A percentile compares a stretch with the other conserved stretches of the same genome.
Evolutionary conservation across 208 protist genomes (phyloP).

Genomic region (Crithidia fasciculata): DNA sequence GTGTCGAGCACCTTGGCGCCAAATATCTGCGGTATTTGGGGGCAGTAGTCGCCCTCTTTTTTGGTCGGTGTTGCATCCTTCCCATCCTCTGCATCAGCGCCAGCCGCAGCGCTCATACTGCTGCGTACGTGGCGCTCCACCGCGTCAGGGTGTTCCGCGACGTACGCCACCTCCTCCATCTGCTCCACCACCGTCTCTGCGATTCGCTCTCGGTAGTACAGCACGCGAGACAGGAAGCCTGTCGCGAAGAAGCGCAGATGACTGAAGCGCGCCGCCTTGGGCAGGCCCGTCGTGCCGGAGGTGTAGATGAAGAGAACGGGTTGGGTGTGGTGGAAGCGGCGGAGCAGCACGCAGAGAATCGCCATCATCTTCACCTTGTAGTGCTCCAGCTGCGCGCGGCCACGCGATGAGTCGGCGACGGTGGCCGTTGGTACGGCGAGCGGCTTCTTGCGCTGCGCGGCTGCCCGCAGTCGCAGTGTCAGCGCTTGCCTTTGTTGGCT

Average conservation of each 20-base stretch:
- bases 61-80: not conserved
- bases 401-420: conserved; percentile 9
- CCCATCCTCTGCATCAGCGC: not conserved
- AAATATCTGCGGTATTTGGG: conserved; percentile 18
- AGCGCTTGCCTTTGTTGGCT: not conserved
- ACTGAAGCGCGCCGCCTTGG: conserved; percentile 80
- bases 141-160: conserved; percentile 12
- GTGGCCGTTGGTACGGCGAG: not conserved
- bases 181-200: conserved; percentile 40
- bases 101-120: not conserved
- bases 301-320: conserved; percentile 84
- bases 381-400: conserved; percentile 25
- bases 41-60: not conserved
- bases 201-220: conserved; percentile 38
- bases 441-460: not conserved
- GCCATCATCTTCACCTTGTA: conserved; percentile 28
- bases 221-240: conserved; percentile 48
- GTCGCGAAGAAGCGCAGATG: conserved; percentile 77
- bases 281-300: conserved; percentile 88
- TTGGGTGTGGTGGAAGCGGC: conserved; percentile 49
- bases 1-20: conserved; percentile 19
- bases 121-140: not conserved
- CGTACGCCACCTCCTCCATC: conserved; percentile 17
- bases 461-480: not conserved
- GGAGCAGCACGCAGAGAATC: conserved; percentile 33